phyloP scores from a whole-genome alignment of 495 filamentous ascomycete genomes.

The Lophium mytilinum region DNA sequence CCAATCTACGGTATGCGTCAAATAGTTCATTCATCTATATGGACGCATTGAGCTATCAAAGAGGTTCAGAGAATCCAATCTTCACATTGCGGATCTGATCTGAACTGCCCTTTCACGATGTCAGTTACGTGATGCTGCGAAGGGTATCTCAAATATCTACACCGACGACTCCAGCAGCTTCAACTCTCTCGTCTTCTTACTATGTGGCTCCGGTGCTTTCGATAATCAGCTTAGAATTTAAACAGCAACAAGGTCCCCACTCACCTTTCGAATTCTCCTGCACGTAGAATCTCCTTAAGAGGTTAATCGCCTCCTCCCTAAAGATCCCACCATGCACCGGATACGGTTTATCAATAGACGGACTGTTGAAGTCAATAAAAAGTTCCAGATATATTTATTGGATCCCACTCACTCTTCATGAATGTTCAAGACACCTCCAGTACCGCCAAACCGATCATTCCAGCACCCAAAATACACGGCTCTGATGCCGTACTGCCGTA shows the following conservation, averaged over 20 bases:
- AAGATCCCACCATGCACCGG: conserved; percentile 75
- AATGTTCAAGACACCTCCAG: conserved; percentile 79
- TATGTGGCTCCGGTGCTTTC: conserved; percentile 54
- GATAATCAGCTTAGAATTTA: not conserved
- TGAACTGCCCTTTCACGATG: no score
- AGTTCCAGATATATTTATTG: no score
- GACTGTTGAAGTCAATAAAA: conserved; percentile 29
- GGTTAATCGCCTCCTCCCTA: conserved; percentile 78
- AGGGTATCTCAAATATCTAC: no score
- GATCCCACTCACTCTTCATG: conserved; percentile 57
- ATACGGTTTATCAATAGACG: conserved; percentile 60
- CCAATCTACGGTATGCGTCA: no score
- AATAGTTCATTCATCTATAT: no score
- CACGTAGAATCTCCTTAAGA: conserved; percentile 88
- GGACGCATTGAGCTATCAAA: no score
- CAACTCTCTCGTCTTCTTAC: conserved; percentile 44
- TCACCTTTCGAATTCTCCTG: conserved; percentile 88
- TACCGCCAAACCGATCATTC: conserved; percentile 95
- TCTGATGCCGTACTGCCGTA: conserved; percentile 73
- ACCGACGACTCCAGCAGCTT: conserved; percentile 22
- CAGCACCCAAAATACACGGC: conserved; percentile 88
- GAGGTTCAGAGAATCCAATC: no score
- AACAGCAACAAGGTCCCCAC: not conserved
- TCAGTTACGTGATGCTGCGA: no score
- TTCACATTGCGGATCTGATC: no score